These are phyloP conservation scores for Wallemia mellicola DNA, from an alignment of 1,284 basidiomycete species.

Conservation along the genomic window DNA sequence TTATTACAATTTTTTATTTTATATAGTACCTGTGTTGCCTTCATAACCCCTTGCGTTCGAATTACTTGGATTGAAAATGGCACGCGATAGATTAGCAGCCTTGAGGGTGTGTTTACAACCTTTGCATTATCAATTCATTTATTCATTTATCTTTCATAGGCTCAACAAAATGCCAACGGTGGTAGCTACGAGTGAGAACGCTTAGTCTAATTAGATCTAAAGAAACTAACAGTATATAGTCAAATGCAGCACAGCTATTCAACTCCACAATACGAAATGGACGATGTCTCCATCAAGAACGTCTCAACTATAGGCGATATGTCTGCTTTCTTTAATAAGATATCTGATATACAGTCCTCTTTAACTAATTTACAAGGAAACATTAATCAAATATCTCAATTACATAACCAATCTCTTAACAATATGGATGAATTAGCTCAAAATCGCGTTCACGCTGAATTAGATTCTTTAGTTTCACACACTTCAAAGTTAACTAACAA, in stretches of 20 bases:
- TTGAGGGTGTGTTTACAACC: background rate
- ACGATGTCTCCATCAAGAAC: background rate
- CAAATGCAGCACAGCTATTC: background rate
- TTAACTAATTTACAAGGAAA: slow-evolving; percentile 38
- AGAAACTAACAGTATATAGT: no score
- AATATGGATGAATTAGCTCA: slow-evolving; percentile 39
- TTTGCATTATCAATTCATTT: background rate
- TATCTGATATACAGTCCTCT: slow-evolving; percentile 31
- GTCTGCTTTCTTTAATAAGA: slow-evolving; percentile 13
- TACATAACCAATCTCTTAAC: slow-evolving; percentile 43
- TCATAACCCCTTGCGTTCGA: no score
- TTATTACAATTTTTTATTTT: no score
- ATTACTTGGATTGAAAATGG: no score
- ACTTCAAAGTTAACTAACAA: slow-evolving; percentile 41
- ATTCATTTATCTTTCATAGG: background rate
- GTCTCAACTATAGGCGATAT: background rate
- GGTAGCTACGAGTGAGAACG: background rate
- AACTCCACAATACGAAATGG: background rate
- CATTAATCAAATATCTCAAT: slow-evolving; percentile 31
- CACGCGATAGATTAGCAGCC: background rate
- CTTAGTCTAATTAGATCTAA: no score
- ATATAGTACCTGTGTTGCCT: no score
- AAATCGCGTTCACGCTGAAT: slow-evolving; percentile 29
- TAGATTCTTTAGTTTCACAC: slow-evolving; percentile 43
- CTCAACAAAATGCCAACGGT: background rate